Evolutionary conservation across 768 basidiomycete species (phyloP).

Genomic region (Hericium rajendrae): DNA sequence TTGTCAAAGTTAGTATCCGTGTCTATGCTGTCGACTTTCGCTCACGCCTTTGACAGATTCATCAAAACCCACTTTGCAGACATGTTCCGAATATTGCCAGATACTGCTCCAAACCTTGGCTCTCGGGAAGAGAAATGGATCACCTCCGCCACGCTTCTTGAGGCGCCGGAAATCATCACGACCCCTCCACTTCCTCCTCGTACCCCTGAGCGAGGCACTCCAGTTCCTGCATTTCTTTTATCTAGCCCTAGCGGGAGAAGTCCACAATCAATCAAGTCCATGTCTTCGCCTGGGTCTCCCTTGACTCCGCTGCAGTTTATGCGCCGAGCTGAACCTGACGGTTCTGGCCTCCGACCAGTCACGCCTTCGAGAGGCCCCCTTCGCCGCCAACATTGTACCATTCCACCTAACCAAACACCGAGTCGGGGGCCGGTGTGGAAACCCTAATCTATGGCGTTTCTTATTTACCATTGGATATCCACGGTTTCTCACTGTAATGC

Average conservation of each 20-base stretch:
- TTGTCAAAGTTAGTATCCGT: conserved; percentile 63
- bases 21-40: not conserved
- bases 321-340: conserved; percentile 61
- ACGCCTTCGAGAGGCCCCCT: conserved; percentile 48
- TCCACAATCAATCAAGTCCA: conserved; percentile 36
- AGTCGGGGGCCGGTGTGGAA: conserved; percentile 12
- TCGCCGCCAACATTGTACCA: not conserved
- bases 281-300: conserved; percentile 62
- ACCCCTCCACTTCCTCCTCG: conserved; percentile 34
- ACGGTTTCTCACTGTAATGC: not conserved
- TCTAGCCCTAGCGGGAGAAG: conserved; percentile 38
- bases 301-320: conserved; percentile 79
- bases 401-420: conserved; percentile 1
- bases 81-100: conserved; percentile 62
- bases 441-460: conserved; percentile 3
- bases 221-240: conserved; percentile 59
- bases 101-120: conserved; percentile 38
- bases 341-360: conserved; percentile 39
- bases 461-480: not conserved
- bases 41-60: conserved; percentile 30
- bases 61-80: conserved; percentile 82
- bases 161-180: conserved; percentile 34
- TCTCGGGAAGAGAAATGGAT: conserved; percentile 74
- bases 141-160: conserved; percentile 62
- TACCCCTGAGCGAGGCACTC: conserved; percentile 60